Evolutionary conservation across 164 flowering plant species (phyloP).

Genomic region (Vitis vinifera): DNA sequence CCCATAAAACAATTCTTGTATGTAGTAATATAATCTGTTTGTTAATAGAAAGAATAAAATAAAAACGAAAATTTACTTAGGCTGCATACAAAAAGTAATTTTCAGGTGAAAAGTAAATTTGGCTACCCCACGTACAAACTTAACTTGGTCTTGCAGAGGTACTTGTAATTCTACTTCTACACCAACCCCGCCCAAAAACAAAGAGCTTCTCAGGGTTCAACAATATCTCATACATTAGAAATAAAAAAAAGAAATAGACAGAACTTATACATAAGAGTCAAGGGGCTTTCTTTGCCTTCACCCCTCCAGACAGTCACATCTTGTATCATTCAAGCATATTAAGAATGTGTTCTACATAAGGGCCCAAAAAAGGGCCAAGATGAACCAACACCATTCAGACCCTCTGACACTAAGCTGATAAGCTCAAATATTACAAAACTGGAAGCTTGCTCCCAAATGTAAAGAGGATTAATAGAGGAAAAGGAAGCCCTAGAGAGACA

Average conservation of each 20-base stretch:
- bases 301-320: slow-evolving; percentile 1
- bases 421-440: background rate
- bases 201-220: background rate
- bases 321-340: background rate
- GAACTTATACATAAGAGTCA: background rate
- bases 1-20: too few species aligned
- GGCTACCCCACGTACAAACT: too few species aligned
- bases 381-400: background rate
- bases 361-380: background rate
- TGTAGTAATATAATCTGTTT: too few species aligned
- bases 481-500: background rate
- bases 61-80: too few species aligned
- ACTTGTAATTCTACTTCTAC: background rate
- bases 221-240: background rate
- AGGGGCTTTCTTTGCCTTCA: background rate
- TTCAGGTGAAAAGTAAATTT: too few species aligned
- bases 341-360: background rate
- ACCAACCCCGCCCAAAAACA: background rate
- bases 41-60: too few species aligned
- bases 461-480: too few species aligned
- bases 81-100: too few species aligned
- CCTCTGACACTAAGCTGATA: background rate
- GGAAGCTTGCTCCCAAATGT: background rate
- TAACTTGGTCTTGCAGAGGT: too few species aligned
- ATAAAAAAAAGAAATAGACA: background rate